These are phyloP conservation scores for Lentinus brumalis DNA, from an alignment of 768 basidiomycete genomes.

Conservation along the genomic window DNA sequence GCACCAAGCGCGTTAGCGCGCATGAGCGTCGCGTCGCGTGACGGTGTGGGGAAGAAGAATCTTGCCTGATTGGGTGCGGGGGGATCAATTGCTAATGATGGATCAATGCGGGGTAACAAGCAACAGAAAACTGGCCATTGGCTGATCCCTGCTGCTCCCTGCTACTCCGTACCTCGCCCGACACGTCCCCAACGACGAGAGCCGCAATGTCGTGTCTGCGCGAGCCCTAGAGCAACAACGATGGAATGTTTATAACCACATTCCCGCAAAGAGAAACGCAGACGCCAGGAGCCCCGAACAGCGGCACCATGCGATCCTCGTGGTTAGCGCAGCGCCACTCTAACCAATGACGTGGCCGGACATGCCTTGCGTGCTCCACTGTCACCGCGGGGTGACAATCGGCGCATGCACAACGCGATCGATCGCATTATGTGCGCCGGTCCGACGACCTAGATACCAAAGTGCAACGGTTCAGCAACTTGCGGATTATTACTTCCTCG, in stretches of 20 bases:
- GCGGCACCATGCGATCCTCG: not conserved
- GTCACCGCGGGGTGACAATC: too few relatives aligned
- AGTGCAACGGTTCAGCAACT: too few relatives aligned
- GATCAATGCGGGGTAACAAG: not conserved
- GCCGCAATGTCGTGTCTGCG: too few relatives aligned
- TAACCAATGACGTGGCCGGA: not conserved
- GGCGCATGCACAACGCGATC: too few relatives aligned
- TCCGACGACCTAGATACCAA: too few relatives aligned
- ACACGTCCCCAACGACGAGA: too few relatives aligned
- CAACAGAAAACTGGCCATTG: not conserved
- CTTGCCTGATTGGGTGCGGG: not conserved
- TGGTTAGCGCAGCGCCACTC: not conserved
- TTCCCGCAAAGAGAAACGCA: not conserved
- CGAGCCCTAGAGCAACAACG: too few relatives aligned
- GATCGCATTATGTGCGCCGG: too few relatives aligned
- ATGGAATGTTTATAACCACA: not conserved
- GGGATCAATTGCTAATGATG: not conserved
- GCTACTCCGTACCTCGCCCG: not conserved
- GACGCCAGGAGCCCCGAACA: too few relatives aligned
- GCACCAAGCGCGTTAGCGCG: not conserved
- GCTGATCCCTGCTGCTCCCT: too few relatives aligned
- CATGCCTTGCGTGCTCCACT: not conserved
- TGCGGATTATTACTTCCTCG: too few relatives aligned
- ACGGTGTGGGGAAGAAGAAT: not conserved
- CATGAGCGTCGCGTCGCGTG: too few relatives aligned